phyloP scores from a whole-genome alignment of 257 asterid species.

The Coffea canephora region DNA sequence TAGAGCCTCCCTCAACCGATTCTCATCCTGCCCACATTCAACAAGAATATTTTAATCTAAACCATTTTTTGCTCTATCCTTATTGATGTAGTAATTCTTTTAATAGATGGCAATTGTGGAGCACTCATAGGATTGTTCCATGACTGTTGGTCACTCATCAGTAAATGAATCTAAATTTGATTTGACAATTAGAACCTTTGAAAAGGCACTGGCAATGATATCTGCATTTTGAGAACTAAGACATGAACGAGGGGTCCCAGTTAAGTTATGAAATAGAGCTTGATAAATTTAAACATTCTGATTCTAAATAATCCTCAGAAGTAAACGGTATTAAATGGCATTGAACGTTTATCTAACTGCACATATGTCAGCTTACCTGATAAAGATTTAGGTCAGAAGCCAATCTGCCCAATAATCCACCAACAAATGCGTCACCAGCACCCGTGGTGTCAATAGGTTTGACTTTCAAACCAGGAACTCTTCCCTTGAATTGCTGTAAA shows the following conservation, averaged over 20 bases:
- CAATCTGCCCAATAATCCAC: slow-evolving; percentile 62
- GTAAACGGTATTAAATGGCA: neutral
- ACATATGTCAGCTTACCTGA: slow-evolving; percentile 42
- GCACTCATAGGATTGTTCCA: neutral
- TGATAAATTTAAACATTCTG: neutral
- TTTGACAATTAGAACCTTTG: neutral
- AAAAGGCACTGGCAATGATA: neutral
- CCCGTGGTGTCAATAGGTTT: slow-evolving; percentile 83
- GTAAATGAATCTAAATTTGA: no score
- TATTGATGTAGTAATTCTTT: neutral
- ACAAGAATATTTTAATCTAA: no score
- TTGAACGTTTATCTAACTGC: neutral
- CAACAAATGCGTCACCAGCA: slow-evolving; percentile 93
- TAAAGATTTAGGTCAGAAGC: slow-evolving; percentile 54
- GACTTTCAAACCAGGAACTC: slow-evolving; percentile 63
- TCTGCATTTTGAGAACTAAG: neutral
- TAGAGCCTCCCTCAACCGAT: slow-evolving; percentile 57
- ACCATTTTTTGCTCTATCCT: neutral
- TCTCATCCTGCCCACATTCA: slow-evolving; percentile 55
- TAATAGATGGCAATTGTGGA: neutral
- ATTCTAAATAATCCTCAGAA: neutral
- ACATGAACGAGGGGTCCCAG: neutral
- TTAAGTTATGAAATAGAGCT: neutral
- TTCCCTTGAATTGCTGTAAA: slow-evolving; percentile 75
- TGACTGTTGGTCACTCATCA: neutral